Evolutionary conservation across 1,284 basidiomycete species (phyloP), one percentile per base, ranked within the genome.

Genomic region (Marasmius fiardii): DNA sequence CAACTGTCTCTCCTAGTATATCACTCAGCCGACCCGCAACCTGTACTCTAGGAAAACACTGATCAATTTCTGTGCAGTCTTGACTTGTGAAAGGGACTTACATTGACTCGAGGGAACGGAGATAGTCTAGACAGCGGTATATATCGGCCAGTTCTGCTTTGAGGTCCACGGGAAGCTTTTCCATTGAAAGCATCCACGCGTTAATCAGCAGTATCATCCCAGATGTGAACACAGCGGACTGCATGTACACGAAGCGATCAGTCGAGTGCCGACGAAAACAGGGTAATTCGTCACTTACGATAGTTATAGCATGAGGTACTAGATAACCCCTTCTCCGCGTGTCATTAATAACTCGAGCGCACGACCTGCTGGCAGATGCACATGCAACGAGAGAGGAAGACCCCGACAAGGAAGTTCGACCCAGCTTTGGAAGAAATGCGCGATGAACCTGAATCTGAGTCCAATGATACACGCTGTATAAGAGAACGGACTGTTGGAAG

Each of bases 401-500:
- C 69, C 71, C 18, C 71, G 63, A 55, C 71, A 72, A 70, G 65
- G 43, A 55, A n/a, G 33, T 21, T 24, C 24, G 31, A 23, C 53
- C 55, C 4, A 43, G 53, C 12, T 50, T 73, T 1, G 78, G 78
- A 41, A 83, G 80, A 67, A 83, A 83, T 0, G 77, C 78, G 7
- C 82, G 75, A 63, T 83, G 81, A 44, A 82, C 74, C 35, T 77
- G 69, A 58, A 90, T 89, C 60, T 83, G 82, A 4, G 79, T 67
- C 52, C 82, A 77, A 65, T 88, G 86, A 67, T 81, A 89, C 28
- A 77, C 71, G 1, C 76, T 65, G 63, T 87, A 81, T 2, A 90
- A 74, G 8, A 71, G 65, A 0, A 80, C 79, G 1, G 85, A 85
- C 68, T 89, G 87, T 49, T 78, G 72, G 63, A 88, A 85, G 61